phyloP scores from a whole-genome alignment of 2,329 filamentous ascomycete species.

The Colletotrichum horii region DNA sequence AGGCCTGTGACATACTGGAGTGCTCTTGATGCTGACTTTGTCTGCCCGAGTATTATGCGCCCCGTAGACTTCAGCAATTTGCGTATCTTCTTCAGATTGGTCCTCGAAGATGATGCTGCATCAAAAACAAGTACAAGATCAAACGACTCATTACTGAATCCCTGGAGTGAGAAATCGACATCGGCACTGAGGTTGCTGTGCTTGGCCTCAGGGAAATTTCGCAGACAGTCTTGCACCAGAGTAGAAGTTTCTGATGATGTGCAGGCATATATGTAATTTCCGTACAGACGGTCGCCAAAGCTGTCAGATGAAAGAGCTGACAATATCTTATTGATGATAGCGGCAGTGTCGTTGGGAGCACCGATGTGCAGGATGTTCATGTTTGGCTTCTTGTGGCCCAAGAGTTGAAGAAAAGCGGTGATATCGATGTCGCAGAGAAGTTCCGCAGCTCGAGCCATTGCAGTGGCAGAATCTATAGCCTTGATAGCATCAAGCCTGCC shows the following conservation, averaged over 20 bases:
- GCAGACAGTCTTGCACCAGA: background rate
- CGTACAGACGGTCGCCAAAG: background rate
- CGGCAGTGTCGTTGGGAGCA: background rate
- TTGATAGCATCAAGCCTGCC: background rate
- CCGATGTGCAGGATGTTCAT: conserved; percentile 7
- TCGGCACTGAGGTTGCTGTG: conserved; percentile 30
- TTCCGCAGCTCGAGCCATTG: background rate
- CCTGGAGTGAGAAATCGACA: conserved; percentile 27
- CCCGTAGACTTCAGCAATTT: conserved; percentile 3
- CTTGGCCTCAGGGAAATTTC: background rate
- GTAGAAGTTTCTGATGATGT: conserved; percentile 23
- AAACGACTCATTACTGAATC: conserved; percentile 25
- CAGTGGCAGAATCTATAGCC: background rate
- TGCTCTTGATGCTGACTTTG: background rate
- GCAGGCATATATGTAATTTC: conserved; percentile 32
- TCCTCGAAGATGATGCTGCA: background rate
- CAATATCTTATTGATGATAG: background rate
- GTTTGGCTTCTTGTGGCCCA: conserved; percentile 29
- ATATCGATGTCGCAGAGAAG: background rate
- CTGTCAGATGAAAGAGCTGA: background rate
- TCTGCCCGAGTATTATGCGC: background rate
- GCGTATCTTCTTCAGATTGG: background rate
- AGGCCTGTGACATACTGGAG: background rate
- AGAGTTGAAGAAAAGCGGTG: background rate
- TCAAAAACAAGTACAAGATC: conserved; percentile 27